A percentile compares a stretch with the other conserved stretches of the same genome.
Conservation (phyloP, 1,284 basidiomycete genomes). For the Phylloboletellus chloephorus region DNA sequence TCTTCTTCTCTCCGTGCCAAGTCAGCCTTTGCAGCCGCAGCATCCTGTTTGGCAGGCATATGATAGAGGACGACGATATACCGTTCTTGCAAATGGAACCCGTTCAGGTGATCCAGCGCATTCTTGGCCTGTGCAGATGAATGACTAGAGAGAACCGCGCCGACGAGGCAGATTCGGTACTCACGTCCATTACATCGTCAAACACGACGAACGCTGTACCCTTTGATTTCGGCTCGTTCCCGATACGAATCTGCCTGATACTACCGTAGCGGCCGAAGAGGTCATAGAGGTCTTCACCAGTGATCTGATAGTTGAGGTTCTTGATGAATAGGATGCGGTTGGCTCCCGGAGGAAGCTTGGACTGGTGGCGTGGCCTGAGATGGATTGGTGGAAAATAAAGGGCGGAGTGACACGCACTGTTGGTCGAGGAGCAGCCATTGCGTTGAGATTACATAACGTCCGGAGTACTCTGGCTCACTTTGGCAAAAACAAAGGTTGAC, state of each 20-base stretch:
- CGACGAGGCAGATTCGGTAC: conserved; percentile 27
- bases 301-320: conserved; percentile 93
- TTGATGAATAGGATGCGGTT: conserved; percentile 84
- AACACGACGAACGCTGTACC: conserved; percentile 96
- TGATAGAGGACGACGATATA: conserved; percentile 98
- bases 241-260: conserved; percentile 92
- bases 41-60: conserved; percentile 93
- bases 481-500: conserved; percentile 38
- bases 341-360: conserved; percentile 80
- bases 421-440: conserved; percentile 61
- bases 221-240: conserved; percentile 87
- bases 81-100: conserved; percentile 96
- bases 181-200: conserved; percentile 84
- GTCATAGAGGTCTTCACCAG: conserved; percentile 92
- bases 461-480: background rate
- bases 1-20: conserved; percentile 90
- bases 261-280: conserved; percentile 97
- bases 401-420: conserved; percentile 41
- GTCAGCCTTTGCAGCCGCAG: conserved; percentile 88
- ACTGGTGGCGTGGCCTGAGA: conserved; percentile 34
- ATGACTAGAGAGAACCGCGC: conserved; percentile 14
- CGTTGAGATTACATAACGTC: conserved; percentile 21
- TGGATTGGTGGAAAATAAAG: background rate
- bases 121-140: conserved; percentile 72
- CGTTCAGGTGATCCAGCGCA: conserved; percentile 93